Base-by-base conservation (phyloP, 2,329 filamentous ascomycete genomes). In the Beauveria caledonica region DNA sequence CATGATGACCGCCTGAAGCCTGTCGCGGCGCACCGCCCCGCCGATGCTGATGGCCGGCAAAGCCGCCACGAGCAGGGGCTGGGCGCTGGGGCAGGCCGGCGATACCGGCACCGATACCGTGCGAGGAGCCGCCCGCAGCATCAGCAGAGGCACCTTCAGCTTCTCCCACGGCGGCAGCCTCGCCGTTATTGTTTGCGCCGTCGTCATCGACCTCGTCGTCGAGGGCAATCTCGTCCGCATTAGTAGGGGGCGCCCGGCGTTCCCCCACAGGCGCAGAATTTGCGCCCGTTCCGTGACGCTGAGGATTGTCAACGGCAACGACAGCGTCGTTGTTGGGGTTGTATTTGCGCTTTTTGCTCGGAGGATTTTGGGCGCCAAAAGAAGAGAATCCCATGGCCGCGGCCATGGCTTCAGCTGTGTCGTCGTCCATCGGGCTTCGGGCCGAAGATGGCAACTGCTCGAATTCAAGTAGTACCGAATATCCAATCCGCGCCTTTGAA, bases 301-400 rank as follows among this genome's bases (percentile, higher is more conserved):
- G 69, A 69, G 65, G 68, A 13, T 62, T 50, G n/a, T 49, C 55
- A 60, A 69, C 63, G 10, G 61, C 49, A 21, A 61, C 21, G 1
- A 79, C 77, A 42, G 80, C 80, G 66, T 83, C 83, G 54, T 73
- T 76, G 29, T 77, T 73, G 19, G 80, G 76, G 67, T 88, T 85
- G 72, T 84, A 87, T 68, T 86, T 86, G 63, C 87, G 81, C 70
- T 88, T 88, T 71, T 88, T 89, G 48, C 78, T 78, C 1, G 80
- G 75, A 3, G 72, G 74, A 57, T 76, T 70, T 65, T 81, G 76
- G 10, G 74, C 72, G 65, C 88, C 88, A 68, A 92, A 92, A 61
- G 83, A 80, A 9, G 85, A 81, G 72, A 92, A 92, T 64, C 89
- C 89, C 85, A 92, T 87, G 51, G 82, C 80, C 46, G 82, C 81